Evolutionary conservation across 257 asterid species (phyloP), one percentile per base, ranked within the genome.

Genomic region (Salvia splendens): DNA sequence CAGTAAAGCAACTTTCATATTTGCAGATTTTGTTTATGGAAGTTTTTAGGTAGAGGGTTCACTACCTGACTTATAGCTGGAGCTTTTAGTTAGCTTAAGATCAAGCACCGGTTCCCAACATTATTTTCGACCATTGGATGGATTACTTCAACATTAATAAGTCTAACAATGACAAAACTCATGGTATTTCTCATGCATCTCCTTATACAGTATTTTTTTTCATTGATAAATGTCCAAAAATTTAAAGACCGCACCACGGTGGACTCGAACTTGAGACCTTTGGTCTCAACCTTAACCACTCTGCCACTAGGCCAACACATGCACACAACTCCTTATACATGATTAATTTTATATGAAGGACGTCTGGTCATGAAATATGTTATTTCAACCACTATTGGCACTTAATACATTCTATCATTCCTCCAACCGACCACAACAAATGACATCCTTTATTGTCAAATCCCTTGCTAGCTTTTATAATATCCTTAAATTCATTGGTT

Each of bases 381-480:
- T 61, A 35, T 59, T 35, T 52, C 45, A 59, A 67, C 20, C 48
- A 17, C 7, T 51, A 40, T 3, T 12, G 8, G 62, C 52, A 70
- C 47, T 61, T 61, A 11, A 14, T 51, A 50, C 6, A 40, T 61
- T 16, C 16, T 6, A 58, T 40, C 17, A 57, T 36, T 58, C 51
- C 28, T 47, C 52, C 30, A 24, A 24, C 67, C 3, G 16, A 58
- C 17, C 9, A 46, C 15, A 58, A 58, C 24, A 8, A 57, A 32
- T n/a, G 40, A 33, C 46, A 48, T 16, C n/a, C n/a, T 6, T 10
- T 24, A 49, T 36, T 4, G 8, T 50, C 41, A 20, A 58, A 36
- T 47, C 16, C 48, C 54, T 59, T 6, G 58, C 73, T 73, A 50
- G 64, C 63, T 73, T 58, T 42, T 51, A 24, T 20, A 14, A n/a